Conservation (phyloP, 2,329 filamentous ascomycete genomes). For the Aspergillus sp. region DNA sequence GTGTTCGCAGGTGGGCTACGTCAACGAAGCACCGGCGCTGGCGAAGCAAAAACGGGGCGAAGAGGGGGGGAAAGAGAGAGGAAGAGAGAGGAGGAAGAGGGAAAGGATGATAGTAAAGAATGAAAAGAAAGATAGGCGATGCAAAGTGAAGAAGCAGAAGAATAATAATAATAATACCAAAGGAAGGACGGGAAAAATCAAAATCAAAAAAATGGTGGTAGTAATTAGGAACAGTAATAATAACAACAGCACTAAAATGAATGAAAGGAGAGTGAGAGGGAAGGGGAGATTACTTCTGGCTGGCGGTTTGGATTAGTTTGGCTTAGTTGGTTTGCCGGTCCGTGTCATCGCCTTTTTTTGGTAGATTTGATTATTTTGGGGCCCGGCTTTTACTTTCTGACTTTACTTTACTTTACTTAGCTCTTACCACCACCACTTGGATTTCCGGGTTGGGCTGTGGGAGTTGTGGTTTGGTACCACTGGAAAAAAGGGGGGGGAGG, state of each 20-base stretch:
- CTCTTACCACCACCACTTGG: neutral
- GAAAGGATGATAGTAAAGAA: neutral
- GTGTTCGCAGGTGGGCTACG: conserved; percentile 25
- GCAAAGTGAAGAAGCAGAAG: conserved; percentile 1
- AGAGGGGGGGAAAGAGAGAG: conserved; percentile 4
- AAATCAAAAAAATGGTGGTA: neutral
- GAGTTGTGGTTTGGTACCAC: neutral
- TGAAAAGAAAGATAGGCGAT: neutral
- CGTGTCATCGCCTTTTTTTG: neutral
- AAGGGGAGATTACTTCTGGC: conserved; percentile 3
- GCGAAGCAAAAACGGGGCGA: conserved; percentile 3
- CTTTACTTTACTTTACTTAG: neutral
- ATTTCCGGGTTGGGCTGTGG: neutral
- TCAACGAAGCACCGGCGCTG: conserved; percentile 34
- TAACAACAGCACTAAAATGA: neutral
- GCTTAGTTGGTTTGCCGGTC: neutral
- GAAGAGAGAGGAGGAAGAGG: neutral
- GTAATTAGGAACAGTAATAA: neutral
- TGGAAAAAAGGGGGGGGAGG: neutral
- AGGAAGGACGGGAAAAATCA: conserved; percentile 4
- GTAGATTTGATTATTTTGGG: neutral
- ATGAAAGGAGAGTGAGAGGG: conserved; percentile 2
- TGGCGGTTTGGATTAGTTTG: neutral
- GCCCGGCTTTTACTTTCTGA: no score
- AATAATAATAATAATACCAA: neutral